Conservation (phyloP, 345 rosid species). For the Citrus unshiu region DNA sequence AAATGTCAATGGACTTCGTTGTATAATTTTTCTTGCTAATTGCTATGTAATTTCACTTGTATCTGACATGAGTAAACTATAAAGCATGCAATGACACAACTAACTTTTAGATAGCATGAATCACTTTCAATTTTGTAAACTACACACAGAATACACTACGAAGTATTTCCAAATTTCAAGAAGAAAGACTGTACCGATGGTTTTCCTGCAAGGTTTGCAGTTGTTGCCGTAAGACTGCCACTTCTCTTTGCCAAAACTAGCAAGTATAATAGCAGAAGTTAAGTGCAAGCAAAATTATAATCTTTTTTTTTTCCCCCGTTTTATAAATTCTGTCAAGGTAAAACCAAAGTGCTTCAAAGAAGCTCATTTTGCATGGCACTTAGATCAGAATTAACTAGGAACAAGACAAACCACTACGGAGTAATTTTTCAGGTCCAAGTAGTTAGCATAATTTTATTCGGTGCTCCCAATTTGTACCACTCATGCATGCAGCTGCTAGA, state of each 20-base stretch:
- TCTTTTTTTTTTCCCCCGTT: background rate
- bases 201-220: conserved; percentile 58
- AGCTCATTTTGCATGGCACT: background rate
- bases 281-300: background rate
- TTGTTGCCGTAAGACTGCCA: conserved; percentile 53
- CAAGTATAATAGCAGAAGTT: conserved; percentile 8
- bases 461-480: background rate
- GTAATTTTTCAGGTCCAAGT: background rate
- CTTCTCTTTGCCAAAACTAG: conserved; percentile 75
- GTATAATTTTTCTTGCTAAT: background rate
- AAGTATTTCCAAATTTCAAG: background rate
- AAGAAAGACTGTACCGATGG: conserved; percentile 42
- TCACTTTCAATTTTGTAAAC: background rate
- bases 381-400: background rate
- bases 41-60: no score
- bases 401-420: background rate
- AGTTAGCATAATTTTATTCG: no score
- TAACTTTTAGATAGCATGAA: background rate
- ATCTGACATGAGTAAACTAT: background rate
- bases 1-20: background rate
- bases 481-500: background rate
- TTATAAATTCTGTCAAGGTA: background rate
- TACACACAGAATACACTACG: background rate
- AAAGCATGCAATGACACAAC: background rate
- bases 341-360: background rate